Evolutionary conservation across 768 basidiomycete genomes (phyloP).

Genomic region (Auriculariales sp.): DNA sequence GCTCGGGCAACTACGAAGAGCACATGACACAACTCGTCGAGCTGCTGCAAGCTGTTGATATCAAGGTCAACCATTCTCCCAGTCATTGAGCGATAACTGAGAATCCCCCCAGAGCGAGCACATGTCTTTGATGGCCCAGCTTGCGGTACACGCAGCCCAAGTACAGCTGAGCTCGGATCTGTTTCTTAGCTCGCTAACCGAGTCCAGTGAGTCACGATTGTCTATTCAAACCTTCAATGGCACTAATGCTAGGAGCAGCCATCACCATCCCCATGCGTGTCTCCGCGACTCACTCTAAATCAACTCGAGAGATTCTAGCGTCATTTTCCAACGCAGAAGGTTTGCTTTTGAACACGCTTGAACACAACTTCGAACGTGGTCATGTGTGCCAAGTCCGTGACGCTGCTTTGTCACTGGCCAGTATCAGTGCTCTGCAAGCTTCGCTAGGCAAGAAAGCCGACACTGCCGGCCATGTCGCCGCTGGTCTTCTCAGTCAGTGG

Average conservation of each 20-base stretch:
- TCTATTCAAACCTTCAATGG: not conserved
- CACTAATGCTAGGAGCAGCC: conserved; percentile 27
- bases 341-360: conserved; percentile 52
- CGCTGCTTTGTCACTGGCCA: conserved; percentile 51
- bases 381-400: conserved; percentile 60
- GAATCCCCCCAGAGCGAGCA: conserved; percentile 46
- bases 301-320: conserved; percentile 40
- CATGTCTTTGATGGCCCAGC: conserved; percentile 54
- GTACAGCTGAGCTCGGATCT: conserved; percentile 72
- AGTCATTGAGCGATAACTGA: not conserved
- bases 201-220: conserved; percentile 57
- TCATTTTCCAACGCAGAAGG: conserved; percentile 55
- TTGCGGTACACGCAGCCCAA: conserved; percentile 69
- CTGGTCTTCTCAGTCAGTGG: conserved; percentile 33
- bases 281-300: conserved; percentile 31
- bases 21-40: conserved; percentile 44
- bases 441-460: conserved; percentile 50
- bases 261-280: conserved; percentile 76
- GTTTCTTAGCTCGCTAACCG: conserved; percentile 77
- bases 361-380: conserved; percentile 39
- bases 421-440: conserved; percentile 63
- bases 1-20: conserved; percentile 33
- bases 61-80: conserved; percentile 28
- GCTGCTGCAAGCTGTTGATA: conserved; percentile 40
- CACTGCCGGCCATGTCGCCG: conserved; percentile 33